Base-by-base conservation (phyloP, 495 filamentous ascomycete species). In the Sabuloglossum arenarium region DNA sequence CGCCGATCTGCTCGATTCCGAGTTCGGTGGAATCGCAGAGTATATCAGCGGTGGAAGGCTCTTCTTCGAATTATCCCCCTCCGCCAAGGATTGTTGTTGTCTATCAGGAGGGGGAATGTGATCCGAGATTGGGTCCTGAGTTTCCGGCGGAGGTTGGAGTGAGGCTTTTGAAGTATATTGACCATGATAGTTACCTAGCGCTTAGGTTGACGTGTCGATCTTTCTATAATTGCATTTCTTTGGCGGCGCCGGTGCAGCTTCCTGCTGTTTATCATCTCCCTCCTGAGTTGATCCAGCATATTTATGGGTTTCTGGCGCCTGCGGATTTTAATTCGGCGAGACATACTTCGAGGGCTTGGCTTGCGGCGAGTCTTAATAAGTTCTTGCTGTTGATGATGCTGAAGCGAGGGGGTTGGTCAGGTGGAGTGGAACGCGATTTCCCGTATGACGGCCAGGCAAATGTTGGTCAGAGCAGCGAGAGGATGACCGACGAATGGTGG, bases 281-380 rank as follows among this genome's bases (percentile, higher is more conserved):
- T 0, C 65, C 69, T 1, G 84, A 88, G 63, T 73, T 85, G 28
- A 29, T 86, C 0, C 72, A 81, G 42, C 69, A 77, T 4, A 77
- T 86, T 3, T 79, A 76, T 57, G 57, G 56, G 10, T 68, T 75
- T 59, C 67, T 85, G 6, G 64, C 66, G 11, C 80, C 83, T 0
- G 56, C 68, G 5, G 79, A 82, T 60, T 85, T 86, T 61, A 73
- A 86, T 61, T 72, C 77, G 59, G 80, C 82, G 12, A 72, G 83
- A 49, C 75, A 78, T 54, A 75, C 76, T 9, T 86, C 84, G 59
- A 75, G 73, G 49, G 69, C 69, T 50, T 88, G 82, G 84, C 79
- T 82, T 71, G 69, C 73, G 14, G 73, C 74, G 32, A 79, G 80
- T 42, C 66, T 86, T n/a, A 68, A 81, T 27, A 61, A 62, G 37